These are phyloP conservation scores for Acer campestre DNA, from an alignment of 345 rosid genomes.

Conservation along the genomic window DNA sequence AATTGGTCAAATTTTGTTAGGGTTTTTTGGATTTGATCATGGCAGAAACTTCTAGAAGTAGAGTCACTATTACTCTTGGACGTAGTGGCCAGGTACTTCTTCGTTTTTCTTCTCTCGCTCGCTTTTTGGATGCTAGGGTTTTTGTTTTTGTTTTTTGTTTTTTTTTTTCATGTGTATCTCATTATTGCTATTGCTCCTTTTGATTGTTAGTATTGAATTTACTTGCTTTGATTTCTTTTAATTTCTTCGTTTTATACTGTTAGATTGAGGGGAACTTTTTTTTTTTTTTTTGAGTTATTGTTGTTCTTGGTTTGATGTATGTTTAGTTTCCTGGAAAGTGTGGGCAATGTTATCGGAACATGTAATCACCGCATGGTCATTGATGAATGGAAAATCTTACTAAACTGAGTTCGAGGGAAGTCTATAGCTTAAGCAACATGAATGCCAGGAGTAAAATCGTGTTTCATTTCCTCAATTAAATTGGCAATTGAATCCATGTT, in stretches of 20 bases:
- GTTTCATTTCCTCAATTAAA: neutral
- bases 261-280: neutral
- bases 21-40: conserved; percentile 47
- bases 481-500: neutral
- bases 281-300: neutral
- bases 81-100: conserved; percentile 72
- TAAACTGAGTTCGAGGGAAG: neutral
- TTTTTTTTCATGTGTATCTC: neutral
- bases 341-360: neutral
- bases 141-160: neutral
- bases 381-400: neutral
- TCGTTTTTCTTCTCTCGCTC: neutral
- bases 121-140: neutral
- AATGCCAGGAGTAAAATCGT: neutral
- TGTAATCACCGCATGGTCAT: neutral
- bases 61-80: conserved; percentile 87
- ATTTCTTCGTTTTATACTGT: neutral
- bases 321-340: conserved; percentile 21
- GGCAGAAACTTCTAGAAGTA: conserved; percentile 71
- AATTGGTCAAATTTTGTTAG: conserved; percentile 27
- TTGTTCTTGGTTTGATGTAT: neutral
- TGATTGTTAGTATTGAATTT: neutral
- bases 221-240: neutral
- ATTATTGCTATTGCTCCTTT: neutral
- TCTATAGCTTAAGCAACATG: too few species aligned